These are phyloP conservation scores for Fusarium verticillioides DNA, from an alignment of 2,329 filamentous ascomycete species.

Conservation along the genomic window DNA sequence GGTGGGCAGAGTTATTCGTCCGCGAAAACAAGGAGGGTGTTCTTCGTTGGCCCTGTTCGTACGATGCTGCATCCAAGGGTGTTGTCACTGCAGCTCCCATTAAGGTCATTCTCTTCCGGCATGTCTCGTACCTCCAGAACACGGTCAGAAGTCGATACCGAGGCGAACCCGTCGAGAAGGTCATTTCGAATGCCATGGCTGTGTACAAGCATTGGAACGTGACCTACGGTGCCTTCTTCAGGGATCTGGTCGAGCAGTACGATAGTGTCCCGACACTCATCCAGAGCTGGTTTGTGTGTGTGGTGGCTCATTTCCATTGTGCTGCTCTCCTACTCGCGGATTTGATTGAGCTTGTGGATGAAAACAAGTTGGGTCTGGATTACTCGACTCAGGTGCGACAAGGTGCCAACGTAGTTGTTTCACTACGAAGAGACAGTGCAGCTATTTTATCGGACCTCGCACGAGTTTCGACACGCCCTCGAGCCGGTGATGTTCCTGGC, in stretches of 20 bases:
- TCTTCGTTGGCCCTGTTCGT: slow-evolving; percentile 64
- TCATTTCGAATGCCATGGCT: slow-evolving; percentile 58
- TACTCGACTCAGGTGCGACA: slow-evolving; percentile 43
- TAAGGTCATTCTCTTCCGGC: slow-evolving; percentile 68
- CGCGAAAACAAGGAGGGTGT: slow-evolving; percentile 41
- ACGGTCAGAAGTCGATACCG: slow-evolving; percentile 55
- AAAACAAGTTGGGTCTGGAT: slow-evolving; percentile 45
- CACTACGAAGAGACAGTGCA: slow-evolving; percentile 57
- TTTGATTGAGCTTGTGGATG: slow-evolving; percentile 62
- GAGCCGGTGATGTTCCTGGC: slow-evolving; percentile 40
- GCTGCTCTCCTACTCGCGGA: slow-evolving; percentile 66
- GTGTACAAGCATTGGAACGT: slow-evolving; percentile 67
- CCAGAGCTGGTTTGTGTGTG: slow-evolving; percentile 69
- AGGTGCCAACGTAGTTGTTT: slow-evolving; percentile 49
- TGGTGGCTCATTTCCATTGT: slow-evolving; percentile 68
- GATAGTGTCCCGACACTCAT: slow-evolving; percentile 62
- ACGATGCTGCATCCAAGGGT: slow-evolving; percentile 60
- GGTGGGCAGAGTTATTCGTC: slow-evolving; percentile 50
- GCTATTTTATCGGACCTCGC: slow-evolving; percentile 61
- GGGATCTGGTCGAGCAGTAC: slow-evolving; percentile 62
- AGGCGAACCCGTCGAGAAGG: slow-evolving; percentile 57
- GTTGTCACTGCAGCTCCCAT: slow-evolving; percentile 66
- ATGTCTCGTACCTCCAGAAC: slow-evolving; percentile 66
- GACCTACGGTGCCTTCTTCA: slow-evolving; percentile 63
- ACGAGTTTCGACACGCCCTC: slow-evolving; percentile 54